Base-by-base conservation (phyloP, 164 flowering plant species). In the Stephania yunnanensis region DNA sequence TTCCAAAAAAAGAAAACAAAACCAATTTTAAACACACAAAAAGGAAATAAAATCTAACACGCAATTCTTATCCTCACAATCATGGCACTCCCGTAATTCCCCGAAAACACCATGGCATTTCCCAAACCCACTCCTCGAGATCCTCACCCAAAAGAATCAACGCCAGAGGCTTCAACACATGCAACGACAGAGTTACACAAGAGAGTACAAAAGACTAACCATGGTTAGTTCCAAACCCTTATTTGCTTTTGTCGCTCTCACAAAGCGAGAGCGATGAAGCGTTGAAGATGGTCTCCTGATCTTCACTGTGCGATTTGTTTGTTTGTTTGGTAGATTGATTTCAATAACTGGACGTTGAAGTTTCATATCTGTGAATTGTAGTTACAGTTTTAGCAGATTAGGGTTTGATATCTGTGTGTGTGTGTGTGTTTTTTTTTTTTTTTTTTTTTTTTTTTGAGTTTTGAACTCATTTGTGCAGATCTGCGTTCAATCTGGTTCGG, bases 321-420 rank as follows among this genome's bases (percentile, higher is more conserved):
- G 64, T 58, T 58, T 15, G 3, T 0, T 5, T 19, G 64, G 6
- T 36, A 2, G 42, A 36, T 36, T 4, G 42, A 36, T 36, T 36
- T 36, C 42, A 36, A 4, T 36, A 36, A 36, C 3, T 36, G 42
- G 4, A 4, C 42, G 42, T 36, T 36, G 42, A 36, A 36, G 42
- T 36, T 36, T 36, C 42, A 36, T 1, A 2, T 36, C 42, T 36
- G 3, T 36, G 42, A 36, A 36, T 36, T 36, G 42, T 36, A 36
- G 42, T 36, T 36, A 2, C 1, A 36, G 42, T 36, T 36, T 36
- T 4, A 36, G 42, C 42, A 36, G 42, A 36, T 36, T 36, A 36
- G 42, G 42, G 42, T 4, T 12, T 45, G 12, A 71, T 76, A 80
- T 78, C 78, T 68, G 36, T 46, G 75, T 71, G 72, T 61, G 71